Conservation (phyloP, 441 rosid genomes). For the Gossypium trilobum region DNA sequence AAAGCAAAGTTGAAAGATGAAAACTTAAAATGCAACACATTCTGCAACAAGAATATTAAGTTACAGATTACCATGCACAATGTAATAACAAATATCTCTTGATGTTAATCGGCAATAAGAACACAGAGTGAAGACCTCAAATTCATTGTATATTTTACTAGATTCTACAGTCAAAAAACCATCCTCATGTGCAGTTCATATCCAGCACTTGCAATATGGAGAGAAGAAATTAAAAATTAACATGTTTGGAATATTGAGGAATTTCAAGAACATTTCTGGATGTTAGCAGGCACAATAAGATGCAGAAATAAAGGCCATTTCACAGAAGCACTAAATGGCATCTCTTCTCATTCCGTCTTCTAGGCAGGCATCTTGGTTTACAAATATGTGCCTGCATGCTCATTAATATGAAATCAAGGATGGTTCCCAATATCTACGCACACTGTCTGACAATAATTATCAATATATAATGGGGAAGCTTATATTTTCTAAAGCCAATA, state of each 20-base stretch:
- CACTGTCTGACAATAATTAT: not conserved
- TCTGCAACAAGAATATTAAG: not conserved
- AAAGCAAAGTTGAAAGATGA: not conserved
- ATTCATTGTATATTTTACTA: not conserved
- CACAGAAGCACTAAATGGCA: not conserved
- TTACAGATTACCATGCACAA: not conserved
- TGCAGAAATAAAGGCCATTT: not conserved
- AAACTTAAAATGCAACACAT: not conserved
- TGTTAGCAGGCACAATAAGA: conserved; percentile 5
- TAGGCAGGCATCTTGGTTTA: not conserved
- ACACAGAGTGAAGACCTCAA: not conserved
- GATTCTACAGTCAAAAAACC: conserved; percentile 1
- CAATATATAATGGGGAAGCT: not conserved
- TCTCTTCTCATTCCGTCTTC: conserved; percentile 1
- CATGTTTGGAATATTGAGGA: not conserved
- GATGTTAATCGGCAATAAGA: not conserved
- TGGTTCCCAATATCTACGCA: not conserved
- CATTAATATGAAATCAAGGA: not conserved
- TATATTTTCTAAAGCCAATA: not conserved
- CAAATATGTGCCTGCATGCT: not conserved
- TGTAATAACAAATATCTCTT: not conserved
- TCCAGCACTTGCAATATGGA: conserved; percentile 1
- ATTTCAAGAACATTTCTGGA: not conserved
- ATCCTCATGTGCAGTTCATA: not conserved
- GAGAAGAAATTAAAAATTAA: not conserved